Evolutionary conservation across 2,329 filamentous ascomycete species (phyloP), one percentile per base, ranked within the genome.

Genomic region (Epichloe baconii): DNA sequence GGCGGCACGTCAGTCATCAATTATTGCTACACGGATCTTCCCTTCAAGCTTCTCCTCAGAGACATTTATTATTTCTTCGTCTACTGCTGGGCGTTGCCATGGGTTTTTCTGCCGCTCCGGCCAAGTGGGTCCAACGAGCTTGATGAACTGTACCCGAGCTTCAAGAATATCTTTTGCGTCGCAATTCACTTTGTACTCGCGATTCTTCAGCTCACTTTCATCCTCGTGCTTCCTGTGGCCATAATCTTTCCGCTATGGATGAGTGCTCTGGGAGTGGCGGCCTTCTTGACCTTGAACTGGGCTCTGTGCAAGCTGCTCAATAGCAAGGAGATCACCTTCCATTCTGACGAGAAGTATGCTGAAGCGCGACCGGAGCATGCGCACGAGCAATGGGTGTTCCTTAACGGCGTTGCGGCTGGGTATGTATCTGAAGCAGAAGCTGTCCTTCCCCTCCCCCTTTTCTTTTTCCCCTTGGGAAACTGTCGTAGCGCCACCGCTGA

Each of bases 341-440:
- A 66, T 17, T 80, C 79, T 1, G 72, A 78, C 42, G 68, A 73
- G 2, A 68, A 76, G 50, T 80, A 77, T 54, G 72, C 80, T 1
- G 64, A 71, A 15, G 65, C 66, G 1, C 63, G 66, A 17, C 70
- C 71, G 0, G 71, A 78, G 55, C 74, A 80, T 62, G 69, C 71
- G 11, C 71, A 80, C 49, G 86, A 90, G 66, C 77, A 82, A 59
- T 91, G 86, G 86, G 73, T 90, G n/a, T 90, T 86, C 61, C 65
- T 90, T 48, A 90, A 90, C 59, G 86, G 86, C 1, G 79, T 89
- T 31, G 79, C 76, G 10, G 75, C 75, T 36, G 77, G 76, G 78
- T 82, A 66, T 53, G 75, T 6, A 12, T n/a, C 21, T 42, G 23
- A 23, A 23, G 23, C 23, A 23, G 7, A 19, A 19, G n/a, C 11